Percentiles rank a stretch among this genome's conserved stretches.
Conservation (phyloP, 768 basidiomycete species). For the Paxillus involutus region DNA sequence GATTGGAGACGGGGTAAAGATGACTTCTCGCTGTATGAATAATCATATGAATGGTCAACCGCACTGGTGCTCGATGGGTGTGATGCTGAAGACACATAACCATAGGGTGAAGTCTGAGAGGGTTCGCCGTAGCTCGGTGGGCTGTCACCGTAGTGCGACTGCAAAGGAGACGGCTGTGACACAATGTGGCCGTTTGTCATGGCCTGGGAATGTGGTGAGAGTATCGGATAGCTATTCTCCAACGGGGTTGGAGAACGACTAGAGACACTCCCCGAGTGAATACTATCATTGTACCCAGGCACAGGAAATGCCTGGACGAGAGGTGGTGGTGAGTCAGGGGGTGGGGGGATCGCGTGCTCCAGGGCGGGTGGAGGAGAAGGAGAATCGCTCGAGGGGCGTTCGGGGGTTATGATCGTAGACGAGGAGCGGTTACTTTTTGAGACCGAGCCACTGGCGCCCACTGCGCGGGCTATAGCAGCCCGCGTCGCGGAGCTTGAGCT, state of each 20-base stretch:
- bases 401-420: constrained; percentile 22
- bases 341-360: constrained; percentile 42
- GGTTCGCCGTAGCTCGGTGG: constrained; percentile 30
- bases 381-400: constrained; percentile 24
- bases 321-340: constrained; percentile 57
- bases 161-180: constrained; percentile 30
- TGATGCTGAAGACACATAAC: constrained; percentile 24
- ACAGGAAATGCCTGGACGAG: constrained; percentile 44
- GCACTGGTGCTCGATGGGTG: constrained; percentile 22
- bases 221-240: constrained; percentile 41
- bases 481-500: constrained; percentile 56
- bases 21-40: constrained; percentile 31
- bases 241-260: constrained; percentile 48
- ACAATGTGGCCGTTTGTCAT: constrained; percentile 36
- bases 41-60: constrained; percentile 29
- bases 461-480: constrained; percentile 51
- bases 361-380: constrained; percentile 43
- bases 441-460: constrained; percentile 21
- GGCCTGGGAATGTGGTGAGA: constrained; percentile 31
- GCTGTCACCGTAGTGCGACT: constrained; percentile 30
- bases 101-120: constrained; percentile 32
- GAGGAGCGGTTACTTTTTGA: constrained; percentile 26
- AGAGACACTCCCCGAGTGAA: constrained; percentile 36
- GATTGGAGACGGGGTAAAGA: constrained; percentile 31
- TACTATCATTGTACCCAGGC: constrained; percentile 21